phyloP scores from a whole-genome alignment of 2,329 filamentous ascomycete species.

The Mariannaea sp. region DNA sequence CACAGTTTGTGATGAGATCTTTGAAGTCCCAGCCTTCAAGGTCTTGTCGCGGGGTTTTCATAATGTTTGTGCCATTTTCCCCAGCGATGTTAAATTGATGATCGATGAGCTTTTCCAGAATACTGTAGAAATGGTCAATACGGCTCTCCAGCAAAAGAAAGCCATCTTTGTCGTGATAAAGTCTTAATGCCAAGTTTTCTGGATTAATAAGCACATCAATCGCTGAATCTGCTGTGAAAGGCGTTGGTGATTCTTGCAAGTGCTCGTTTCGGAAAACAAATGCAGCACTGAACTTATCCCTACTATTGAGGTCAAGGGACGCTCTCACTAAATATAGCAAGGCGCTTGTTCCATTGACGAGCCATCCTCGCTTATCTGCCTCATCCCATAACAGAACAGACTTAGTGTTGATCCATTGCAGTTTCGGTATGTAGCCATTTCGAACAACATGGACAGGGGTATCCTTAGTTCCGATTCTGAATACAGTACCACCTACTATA shows the following conservation, averaged over 20 bases:
- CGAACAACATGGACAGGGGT: conserved; percentile 1
- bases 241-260: neutral
- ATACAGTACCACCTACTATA: neutral
- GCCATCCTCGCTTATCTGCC: conserved; percentile 37
- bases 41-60: conserved; percentile 17
- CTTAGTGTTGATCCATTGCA: conserved; percentile 26
- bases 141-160: conserved; percentile 16
- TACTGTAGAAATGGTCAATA: conserved; percentile 25
- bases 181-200: neutral
- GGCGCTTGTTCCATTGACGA: conserved; percentile 37
- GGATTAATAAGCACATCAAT: conserved; percentile 11
- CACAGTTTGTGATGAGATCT: conserved; percentile 28
- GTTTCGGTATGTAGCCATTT: conserved; percentile 11
- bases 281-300: conserved; percentile 3
- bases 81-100: conserved; percentile 24
- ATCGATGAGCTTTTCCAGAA: conserved; percentile 36
- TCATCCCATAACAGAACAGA: conserved; percentile 37
- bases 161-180: conserved; percentile 5
- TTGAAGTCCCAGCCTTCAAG: conserved; percentile 41
- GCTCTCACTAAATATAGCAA: conserved; percentile 32
- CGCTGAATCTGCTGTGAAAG: conserved; percentile 1
- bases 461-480: neutral
- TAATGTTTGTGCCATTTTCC: conserved; percentile 16
- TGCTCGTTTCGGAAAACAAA: conserved; percentile 1
- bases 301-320: conserved; percentile 20